These are phyloP conservation scores for Prunus padus DNA, from an alignment of 306 rosid genomes.

Conservation along the genomic window DNA sequence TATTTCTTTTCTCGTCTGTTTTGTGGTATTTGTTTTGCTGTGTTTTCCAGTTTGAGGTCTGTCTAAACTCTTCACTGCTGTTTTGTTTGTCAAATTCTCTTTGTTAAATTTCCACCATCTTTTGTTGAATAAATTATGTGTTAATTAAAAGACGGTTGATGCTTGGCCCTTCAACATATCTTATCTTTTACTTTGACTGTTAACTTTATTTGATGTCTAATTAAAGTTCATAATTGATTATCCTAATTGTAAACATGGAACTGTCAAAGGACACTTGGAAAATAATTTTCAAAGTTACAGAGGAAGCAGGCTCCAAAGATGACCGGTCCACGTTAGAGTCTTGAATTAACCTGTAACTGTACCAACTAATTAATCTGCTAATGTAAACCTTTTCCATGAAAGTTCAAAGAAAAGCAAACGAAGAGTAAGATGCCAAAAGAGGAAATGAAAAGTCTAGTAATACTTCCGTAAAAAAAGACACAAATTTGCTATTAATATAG, in stretches of 20 bases:
- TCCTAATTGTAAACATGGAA: background rate
- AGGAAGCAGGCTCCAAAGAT: background rate
- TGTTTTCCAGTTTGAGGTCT: background rate
- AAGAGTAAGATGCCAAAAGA: too few species aligned
- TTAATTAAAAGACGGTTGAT: background rate
- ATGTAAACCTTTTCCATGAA: too few species aligned
- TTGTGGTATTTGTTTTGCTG: background rate
- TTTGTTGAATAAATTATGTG: background rate
- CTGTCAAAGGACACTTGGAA: background rate
- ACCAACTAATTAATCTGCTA: too few species aligned
- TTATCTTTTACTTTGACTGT: too few species aligned
- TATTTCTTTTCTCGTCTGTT: background rate
- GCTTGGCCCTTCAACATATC: background rate
- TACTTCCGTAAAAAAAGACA: background rate
- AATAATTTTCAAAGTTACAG: background rate
- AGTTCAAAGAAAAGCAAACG: too few species aligned
- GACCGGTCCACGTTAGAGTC: background rate
- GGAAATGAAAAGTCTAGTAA: background rate
- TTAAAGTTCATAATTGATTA: too few species aligned
- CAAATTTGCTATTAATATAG: background rate
- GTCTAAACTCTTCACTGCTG: background rate
- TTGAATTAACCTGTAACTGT: too few species aligned
- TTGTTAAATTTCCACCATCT: background rate
- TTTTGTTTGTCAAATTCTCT: background rate
- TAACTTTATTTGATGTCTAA: background rate